Evolutionary conservation across 139 green algal species (phyloP), one percentile per base, ranked within the genome.

Genomic region (Chlorella sp.): DNA sequence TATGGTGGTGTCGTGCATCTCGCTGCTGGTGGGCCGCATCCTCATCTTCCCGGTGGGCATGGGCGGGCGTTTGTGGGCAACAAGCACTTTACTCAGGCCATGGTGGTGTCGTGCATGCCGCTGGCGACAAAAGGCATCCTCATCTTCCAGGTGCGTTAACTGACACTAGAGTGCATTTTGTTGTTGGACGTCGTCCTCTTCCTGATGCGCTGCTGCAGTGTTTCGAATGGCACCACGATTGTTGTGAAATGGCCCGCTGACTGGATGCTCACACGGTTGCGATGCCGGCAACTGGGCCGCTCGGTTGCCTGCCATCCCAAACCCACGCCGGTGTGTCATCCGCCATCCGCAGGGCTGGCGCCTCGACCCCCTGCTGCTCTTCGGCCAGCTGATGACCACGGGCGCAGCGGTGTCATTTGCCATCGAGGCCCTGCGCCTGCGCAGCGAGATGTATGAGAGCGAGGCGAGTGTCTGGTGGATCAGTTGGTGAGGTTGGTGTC

Each of bases 61-160:
- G 14, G 65, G n/a, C n/a, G 38, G 36, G 19, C 73, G 56, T 24
- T n/a, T n/a, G 73, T 60, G 44, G 7, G 30, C 43, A 43, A 30
- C 41, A 41, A 77, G 22, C 56, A 17, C 16, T 32, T 65, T 65
- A 24, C 7, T 65, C n/a, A n/a, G n/a, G n/a, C n/a, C 73, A 84
- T 96, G 40, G 88, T 96, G 56, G 87, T 96, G 43, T 93, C 89
- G 24, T 93, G 87, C 70, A 81, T 95, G 13, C 85, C 90, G 17
- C 76, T 95, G 6, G 87, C 94, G 43, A 87, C 86, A 44, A 92
- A 92, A 4, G 93, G 93, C 74, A 96, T 96, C 78, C 90, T 96
- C 38, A 87, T 96, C 38, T 96, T 96, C 75, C 93, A 95, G 86
- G 89, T 92, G 60, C n/a, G n/a, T n/a, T n/a, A n/a, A n/a, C n/a